These are phyloP conservation scores for Annona cherimola DNA, from an alignment of 164 flowering plant genomes.

Conservation along the genomic window DNA sequence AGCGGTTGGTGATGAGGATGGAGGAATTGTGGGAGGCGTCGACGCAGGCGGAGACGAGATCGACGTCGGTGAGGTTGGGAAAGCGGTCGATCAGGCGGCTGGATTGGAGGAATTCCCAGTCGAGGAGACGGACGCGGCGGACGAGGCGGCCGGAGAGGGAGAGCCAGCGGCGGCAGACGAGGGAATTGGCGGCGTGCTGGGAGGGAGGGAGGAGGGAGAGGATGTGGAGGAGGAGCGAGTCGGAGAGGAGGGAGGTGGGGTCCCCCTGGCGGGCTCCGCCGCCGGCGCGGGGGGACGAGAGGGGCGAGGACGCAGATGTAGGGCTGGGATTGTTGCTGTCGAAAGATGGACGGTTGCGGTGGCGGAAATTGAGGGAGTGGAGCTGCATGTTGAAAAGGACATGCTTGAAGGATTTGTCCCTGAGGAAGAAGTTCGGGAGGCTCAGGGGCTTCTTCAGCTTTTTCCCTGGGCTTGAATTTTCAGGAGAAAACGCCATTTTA, in stretches of 20 bases:
- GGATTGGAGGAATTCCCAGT: slow-evolving; percentile 62
- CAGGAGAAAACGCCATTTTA: slow-evolving; percentile 15
- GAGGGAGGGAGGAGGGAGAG: slow-evolving; percentile 50
- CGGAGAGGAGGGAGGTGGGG: slow-evolving; percentile 48
- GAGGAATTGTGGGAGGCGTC: slow-evolving; percentile 24
- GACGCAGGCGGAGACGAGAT: slow-evolving; percentile 34
- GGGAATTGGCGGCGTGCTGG: slow-evolving; percentile 32
- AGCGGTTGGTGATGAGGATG: slow-evolving; percentile 28
- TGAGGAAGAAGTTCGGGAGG: slow-evolving; percentile 26
- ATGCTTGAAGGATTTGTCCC: slow-evolving; percentile 27
- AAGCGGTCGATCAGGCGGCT: slow-evolving; percentile 60
- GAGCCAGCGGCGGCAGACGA: slow-evolving; percentile 86
- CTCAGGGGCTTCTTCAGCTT: slow-evolving; percentile 12
- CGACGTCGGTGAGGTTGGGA: slow-evolving; percentile 53
- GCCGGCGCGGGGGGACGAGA: background rate
- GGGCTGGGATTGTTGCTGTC: background rate
- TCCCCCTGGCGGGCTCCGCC: slow-evolving; percentile 18
- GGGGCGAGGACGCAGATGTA: no score
- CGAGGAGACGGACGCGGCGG: slow-evolving; percentile 51
- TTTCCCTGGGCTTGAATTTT: background rate
- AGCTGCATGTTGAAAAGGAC: slow-evolving; percentile 32
- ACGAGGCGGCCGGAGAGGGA: slow-evolving; percentile 56
- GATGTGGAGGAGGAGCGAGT: slow-evolving; percentile 48
- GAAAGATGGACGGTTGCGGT: background rate
- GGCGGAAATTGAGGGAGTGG: slow-evolving; percentile 9